Conservation (phyloP, 2,329 filamentous ascomycete genomes). For the Blastomyces gilchristii region DNA sequence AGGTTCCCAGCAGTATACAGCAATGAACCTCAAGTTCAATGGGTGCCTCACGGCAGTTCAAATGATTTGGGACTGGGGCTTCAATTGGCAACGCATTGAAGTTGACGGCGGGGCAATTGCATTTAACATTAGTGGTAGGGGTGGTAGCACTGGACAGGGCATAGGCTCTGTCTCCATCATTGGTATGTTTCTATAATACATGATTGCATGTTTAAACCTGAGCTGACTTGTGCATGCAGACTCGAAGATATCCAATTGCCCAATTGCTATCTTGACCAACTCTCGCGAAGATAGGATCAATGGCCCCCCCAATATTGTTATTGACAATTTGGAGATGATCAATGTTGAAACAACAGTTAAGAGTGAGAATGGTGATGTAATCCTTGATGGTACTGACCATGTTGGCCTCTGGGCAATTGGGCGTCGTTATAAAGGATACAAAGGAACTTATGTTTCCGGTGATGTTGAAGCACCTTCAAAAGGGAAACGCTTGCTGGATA, state of each 20-base stretch:
- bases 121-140: conserved; percentile 1
- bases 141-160: conserved; percentile 1
- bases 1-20: conserved; percentile 7
- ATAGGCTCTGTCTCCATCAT: conserved; percentile 5
- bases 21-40: conserved; percentile 7
- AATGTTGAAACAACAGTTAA: conserved; percentile 35
- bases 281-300: conserved; percentile 3
- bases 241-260: conserved; percentile 3
- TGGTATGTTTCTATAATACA: conserved; percentile 4
- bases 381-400: conserved; percentile 1
- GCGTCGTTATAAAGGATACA: conserved; percentile 6
- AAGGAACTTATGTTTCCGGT: conserved; percentile 6
- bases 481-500: background rate
- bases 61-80: conserved; percentile 7
- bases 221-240: conserved; percentile 1
- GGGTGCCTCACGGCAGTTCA: conserved; percentile 6
- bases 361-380: background rate
- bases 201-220: background rate
- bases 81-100: conserved; percentile 7
- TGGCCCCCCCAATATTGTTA: conserved; percentile 18
- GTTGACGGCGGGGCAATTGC: conserved; percentile 6
- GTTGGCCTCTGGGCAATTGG: conserved; percentile 7
- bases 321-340: conserved; percentile 43
- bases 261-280: conserved; percentile 26
- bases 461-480: conserved; percentile 5